Percentiles rank a stretch among this genome's conserved stretches.
These are phyloP conservation scores for Ricinus communis DNA, from an alignment of 345 rosid genomes.

Conservation along the genomic window DNA sequence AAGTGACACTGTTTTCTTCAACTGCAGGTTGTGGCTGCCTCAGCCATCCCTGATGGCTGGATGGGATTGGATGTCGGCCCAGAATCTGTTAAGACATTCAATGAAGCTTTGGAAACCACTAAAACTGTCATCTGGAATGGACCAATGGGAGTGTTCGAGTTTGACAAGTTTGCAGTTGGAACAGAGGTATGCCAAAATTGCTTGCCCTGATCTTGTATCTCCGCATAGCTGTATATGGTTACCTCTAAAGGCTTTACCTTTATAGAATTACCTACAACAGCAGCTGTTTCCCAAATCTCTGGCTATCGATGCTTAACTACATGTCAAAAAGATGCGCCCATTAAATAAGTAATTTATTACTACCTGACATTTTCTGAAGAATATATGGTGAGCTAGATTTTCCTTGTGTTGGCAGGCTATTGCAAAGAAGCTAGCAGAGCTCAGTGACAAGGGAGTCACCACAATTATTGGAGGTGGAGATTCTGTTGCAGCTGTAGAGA, in stretches of 20 bases:
- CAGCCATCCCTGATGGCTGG: conserved; percentile 92
- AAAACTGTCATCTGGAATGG: conserved; percentile 96
- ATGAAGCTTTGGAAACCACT: conserved; percentile 69
- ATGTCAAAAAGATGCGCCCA: background rate
- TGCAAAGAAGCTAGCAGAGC: conserved; percentile 90
- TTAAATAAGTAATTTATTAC: background rate
- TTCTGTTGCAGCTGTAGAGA: conserved; percentile 82
- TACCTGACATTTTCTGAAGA: background rate
- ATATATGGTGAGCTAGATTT: conserved; percentile 10
- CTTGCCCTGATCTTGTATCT: background rate
- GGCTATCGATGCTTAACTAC: background rate
- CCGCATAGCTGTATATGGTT: too few relatives aligned
- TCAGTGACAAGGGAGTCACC: conserved; percentile 75
- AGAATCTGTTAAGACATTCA: conserved; percentile 63
- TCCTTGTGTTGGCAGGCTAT: conserved; percentile 51
- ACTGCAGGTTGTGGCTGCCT: conserved; percentile 69
- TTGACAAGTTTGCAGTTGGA: conserved; percentile 80
- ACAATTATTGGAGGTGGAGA: conserved; percentile 91
- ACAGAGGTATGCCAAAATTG: conserved; percentile 38
- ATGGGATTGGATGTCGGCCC: conserved; percentile 75
- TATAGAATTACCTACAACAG: background rate
- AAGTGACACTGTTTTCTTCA: conserved; percentile 1
- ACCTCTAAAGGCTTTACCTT: background rate
- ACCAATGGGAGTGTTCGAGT: conserved; percentile 98
- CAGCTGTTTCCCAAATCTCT: background rate